These are phyloP conservation scores for Dryas octopetala DNA, from an alignment of 306 rosid genomes.

Conservation along the genomic window DNA sequence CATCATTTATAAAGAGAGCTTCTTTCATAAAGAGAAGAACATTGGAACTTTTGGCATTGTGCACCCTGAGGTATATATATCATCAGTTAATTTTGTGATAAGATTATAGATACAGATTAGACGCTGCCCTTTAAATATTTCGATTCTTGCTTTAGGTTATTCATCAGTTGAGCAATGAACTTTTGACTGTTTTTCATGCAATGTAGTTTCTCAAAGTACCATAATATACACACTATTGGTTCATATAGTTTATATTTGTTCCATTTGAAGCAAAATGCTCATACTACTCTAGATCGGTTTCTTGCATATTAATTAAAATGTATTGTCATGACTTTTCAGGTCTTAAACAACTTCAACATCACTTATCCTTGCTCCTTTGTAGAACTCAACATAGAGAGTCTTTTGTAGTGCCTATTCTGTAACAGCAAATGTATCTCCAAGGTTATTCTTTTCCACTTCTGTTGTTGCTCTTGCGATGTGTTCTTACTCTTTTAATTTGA, in stretches of 20 bases:
- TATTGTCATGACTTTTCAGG: conserved; percentile 45
- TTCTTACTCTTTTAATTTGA: background rate
- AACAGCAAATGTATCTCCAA: conserved; percentile 29
- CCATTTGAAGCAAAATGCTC: background rate
- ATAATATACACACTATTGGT: too few species aligned
- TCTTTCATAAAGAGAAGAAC: conserved; percentile 36
- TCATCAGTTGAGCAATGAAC: background rate
- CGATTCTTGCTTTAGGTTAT: background rate
- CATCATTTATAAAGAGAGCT: conserved; percentile 57
- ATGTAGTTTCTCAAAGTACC: too few species aligned
- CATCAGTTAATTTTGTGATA: background rate
- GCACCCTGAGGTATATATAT: conserved; percentile 78
- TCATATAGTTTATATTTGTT: background rate
- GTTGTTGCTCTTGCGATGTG: background rate
- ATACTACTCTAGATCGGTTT: background rate
- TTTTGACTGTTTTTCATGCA: too few species aligned
- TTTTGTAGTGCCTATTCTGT: conserved; percentile 40
- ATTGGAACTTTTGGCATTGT: conserved; percentile 89
- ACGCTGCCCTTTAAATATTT: background rate
- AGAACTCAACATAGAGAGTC: conserved; percentile 65
- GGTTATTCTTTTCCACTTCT: background rate
- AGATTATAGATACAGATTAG: background rate
- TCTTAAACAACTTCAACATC: conserved; percentile 77
- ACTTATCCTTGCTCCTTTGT: conserved; percentile 92
- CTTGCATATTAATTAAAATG: background rate